Base-by-base conservation (phyloP, 352 stramenopile genomes). In the Phytophthora kernoviae region DNA sequence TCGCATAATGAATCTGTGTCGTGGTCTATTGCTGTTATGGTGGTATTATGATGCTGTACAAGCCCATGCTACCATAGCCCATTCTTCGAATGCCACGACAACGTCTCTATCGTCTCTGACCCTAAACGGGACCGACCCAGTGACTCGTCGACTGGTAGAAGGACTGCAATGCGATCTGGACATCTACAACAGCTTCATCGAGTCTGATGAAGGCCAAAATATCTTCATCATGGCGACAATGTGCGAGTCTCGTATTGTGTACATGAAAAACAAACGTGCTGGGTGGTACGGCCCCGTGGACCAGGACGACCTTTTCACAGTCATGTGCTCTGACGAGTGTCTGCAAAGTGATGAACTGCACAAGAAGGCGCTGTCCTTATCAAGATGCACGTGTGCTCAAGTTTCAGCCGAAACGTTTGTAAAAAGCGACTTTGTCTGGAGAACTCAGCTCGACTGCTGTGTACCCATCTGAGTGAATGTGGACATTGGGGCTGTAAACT, bases 291-390 rank as follows among this genome's bases (percentile, higher is more conserved):
- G 82, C 0, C 82, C 82, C 11, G 61, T 92, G 26, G 61, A 77
- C 40, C 86, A 93, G 55, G 68, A 67, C 21, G 79, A 90, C 62
- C 84, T 97, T 20, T 70, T 72, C n/a, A 65, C 62, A 6, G 78
- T 71, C 48, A 97, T 96, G 89, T 97, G 89, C 70, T 92, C 88
- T 1, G 62, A 81, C 21, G 84, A 96, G 44, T 97, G 91, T 68
- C 44, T 94, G 1, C 51, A 67, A 6, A 96, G 83, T 52, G 91
- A 97, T 52, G 44, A 78, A 34, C 62, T 97, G 26, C 85, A 96
- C 53, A 75, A 84, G 12, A 62, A 83, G 5, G 89, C 84, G 7
- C 92, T 97, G 81, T 71, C 70, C 0, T 30, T 62, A 11, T 94
- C 87, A 7, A 79, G 84, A 18, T 97, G 91, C 53, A 78, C 72